Evolutionary conservation across 768 basidiomycete genomes (phyloP), one percentile per base, ranked within the genome.

Genomic region (Trametes villosa): DNA sequence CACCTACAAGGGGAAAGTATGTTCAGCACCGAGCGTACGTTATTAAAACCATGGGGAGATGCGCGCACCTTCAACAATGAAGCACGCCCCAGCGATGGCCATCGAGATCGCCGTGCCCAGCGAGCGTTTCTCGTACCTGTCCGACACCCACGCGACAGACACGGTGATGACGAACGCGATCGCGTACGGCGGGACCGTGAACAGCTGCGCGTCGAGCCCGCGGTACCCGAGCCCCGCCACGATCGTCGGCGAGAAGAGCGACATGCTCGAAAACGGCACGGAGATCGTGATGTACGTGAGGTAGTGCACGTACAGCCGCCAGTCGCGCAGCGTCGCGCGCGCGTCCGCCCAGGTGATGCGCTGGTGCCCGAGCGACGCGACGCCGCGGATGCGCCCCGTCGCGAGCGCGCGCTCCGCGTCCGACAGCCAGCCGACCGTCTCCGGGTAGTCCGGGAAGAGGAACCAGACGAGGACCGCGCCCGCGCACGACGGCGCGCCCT

Each of bases 211-310:
- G 24, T 75, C 70, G 31, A 81, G 76, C 0, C 80, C 78, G 2
- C 78, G 78, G 69, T 81, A 87, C 20, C 87, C 87, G 3, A 89
- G 78, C 18, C 78, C 76, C 30, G 82, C 76, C 7, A 92, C 83
- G 71, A 93, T 89, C 4, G 87, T 86, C 7, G 91, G 91, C 9
- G 84, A 76, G 72, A 93, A 92, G 65, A 89, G 85, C 47, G 53
- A 62, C 42, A 75, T 65, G 48, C 71, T 72, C 64, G 78, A 80
- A 52, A 81, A 75, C 18, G 78, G 75, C 49, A 78, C 75, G 3
- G 79, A 81, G 17, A 79, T 73, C 4, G 78, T 77, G 57, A 81
- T 77, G 71, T 76, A 78, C 50, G 77, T 71, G 49, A 77, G 72
- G 34, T 78, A 77, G 60, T 77, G 78, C 22, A 71, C 62, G 59